Percentiles rank a stretch among this genome's conserved stretches.
These are phyloP conservation scores for Aspergillus fumigatus DNA, from an alignment of 2,329 filamentous ascomycete genomes.

Conservation along the genomic window DNA sequence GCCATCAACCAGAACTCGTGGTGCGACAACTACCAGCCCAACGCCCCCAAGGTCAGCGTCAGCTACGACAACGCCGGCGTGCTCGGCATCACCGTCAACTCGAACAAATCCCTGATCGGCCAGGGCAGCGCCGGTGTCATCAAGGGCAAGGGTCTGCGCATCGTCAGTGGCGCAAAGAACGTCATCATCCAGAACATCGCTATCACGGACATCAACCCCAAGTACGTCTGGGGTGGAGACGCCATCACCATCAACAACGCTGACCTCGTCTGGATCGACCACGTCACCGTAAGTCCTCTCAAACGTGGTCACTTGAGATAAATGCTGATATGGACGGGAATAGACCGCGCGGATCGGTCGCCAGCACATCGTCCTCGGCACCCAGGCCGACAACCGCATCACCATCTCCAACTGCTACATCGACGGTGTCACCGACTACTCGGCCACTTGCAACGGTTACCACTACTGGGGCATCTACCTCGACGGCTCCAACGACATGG, in stretches of 20 bases:
- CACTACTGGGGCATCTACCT: slow-evolving; percentile 60
- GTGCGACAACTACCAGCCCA: slow-evolving; percentile 55
- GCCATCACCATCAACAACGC: slow-evolving; percentile 49
- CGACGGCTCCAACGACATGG: slow-evolving; percentile 51
- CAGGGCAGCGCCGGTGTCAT: slow-evolving; percentile 50
- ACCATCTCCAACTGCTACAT: slow-evolving; percentile 59
- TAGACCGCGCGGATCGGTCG: slow-evolving; percentile 54
- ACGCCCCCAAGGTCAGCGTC: slow-evolving; percentile 43
- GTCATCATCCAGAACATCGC: slow-evolving; percentile 57
- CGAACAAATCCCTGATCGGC: slow-evolving; percentile 56
- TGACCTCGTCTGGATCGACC: slow-evolving; percentile 45
- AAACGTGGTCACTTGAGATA: too few species aligned
- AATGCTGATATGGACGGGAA: not conserved
- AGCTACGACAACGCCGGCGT: slow-evolving; percentile 48
- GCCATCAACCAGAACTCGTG: slow-evolving; percentile 56
- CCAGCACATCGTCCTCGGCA: slow-evolving; percentile 58
- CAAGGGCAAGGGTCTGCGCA: slow-evolving; percentile 52
- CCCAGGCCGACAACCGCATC: slow-evolving; percentile 49
- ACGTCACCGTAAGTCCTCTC: slow-evolving; percentile 34
- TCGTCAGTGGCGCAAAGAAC: slow-evolving; percentile 45
- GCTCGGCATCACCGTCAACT: slow-evolving; percentile 47
- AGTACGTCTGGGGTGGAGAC: slow-evolving; percentile 57
- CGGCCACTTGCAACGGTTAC: slow-evolving; percentile 53
- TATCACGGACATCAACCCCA: slow-evolving; percentile 52
- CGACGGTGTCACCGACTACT: slow-evolving; percentile 51